A percentile compares a stretch with the other conserved stretches of the same genome.
phyloP scores from a whole-genome alignment of 345 rosid genomes.

The Pistacia vera region DNA sequence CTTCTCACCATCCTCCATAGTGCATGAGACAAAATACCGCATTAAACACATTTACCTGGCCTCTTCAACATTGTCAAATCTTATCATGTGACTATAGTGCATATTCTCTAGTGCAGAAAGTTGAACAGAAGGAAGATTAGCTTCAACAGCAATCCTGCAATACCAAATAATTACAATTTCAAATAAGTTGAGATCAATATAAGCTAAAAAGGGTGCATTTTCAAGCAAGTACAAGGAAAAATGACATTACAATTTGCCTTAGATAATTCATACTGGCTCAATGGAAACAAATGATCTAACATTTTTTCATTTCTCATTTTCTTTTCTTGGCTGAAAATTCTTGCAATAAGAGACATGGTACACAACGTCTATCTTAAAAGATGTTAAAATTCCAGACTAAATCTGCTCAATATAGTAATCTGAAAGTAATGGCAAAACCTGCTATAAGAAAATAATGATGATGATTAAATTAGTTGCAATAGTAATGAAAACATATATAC shows the following conservation, averaged over 20 bases:
- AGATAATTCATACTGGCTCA: neutral
- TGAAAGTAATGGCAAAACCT: neutral
- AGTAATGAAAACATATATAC: neutral
- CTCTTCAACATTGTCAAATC: constrained; percentile 80
- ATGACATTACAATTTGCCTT: neutral
- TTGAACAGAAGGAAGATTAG: constrained; percentile 68
- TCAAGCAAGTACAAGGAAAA: neutral
- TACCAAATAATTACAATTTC: neutral
- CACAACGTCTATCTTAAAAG: neutral
- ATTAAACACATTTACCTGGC: constrained; percentile 59
- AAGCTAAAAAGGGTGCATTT: neutral
- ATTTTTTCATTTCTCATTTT: neutral
- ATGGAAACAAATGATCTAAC: neutral
- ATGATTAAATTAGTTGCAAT: neutral
- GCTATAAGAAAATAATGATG: neutral
- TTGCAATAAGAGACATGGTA: neutral
- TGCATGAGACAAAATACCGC: neutral
- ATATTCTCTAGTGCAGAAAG: constrained; percentile 85
- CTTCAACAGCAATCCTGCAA: constrained; percentile 77
- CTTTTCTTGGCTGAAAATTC: neutral
- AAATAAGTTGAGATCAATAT: neutral
- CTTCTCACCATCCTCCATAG: no score
- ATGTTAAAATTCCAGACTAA: neutral
- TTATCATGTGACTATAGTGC: constrained; percentile 95
- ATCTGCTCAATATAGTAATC: neutral